Base-by-base conservation (phyloP, 352 stramenopile species). In the Globisporangium polare region DNA sequence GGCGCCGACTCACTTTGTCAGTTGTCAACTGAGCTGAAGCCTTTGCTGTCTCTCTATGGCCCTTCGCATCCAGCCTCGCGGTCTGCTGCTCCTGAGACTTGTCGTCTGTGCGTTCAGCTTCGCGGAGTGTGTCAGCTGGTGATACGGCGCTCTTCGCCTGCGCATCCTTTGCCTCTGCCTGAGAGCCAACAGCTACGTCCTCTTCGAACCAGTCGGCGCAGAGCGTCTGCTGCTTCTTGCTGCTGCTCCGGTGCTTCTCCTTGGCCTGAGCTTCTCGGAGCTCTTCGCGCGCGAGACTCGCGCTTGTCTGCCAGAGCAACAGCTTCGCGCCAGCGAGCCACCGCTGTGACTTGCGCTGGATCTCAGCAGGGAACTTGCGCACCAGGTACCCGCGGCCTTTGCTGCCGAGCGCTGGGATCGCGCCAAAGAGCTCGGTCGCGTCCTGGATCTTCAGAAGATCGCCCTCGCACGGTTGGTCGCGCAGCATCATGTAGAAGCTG, bases 381-480 rank as follows among this genome's bases (percentile, higher is more conserved):
- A 90, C 75, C 2, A 90, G 60, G 37, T 88, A 90, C 0, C 78
- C 78, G 15, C 78, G 66, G 0, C 78, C 80, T 49, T 87, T 90
- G 49, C 77, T 64, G 12, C 73, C 58, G 8, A 86, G 58, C 2
- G 58, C 24, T 17, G 76, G 74, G 0, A 90, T 53, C 5, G 74
- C 58, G 3, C 72, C 75, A 56, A 90, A 88, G 46, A 86, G 71
- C 24, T 77, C 72, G 0, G 65, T 31, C 0, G 68, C 72, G 53
- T 86, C 80, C 18, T 68, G 62, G 9, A 65, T 53, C 0, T 63
- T 53, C 13, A 77, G 51, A 2, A 24, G 24, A 0, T 70, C 63
- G 1, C 68, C 65, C 15, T 77, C 71, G 2, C 60, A 47, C 10
- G 62, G 22, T 17, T 69, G 39, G 0, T 71, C 66, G 1, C 69